phyloP scores from a whole-genome alignment of 768 basidiomycete genomes.

The Pleurotus citrinopileatus region DNA sequence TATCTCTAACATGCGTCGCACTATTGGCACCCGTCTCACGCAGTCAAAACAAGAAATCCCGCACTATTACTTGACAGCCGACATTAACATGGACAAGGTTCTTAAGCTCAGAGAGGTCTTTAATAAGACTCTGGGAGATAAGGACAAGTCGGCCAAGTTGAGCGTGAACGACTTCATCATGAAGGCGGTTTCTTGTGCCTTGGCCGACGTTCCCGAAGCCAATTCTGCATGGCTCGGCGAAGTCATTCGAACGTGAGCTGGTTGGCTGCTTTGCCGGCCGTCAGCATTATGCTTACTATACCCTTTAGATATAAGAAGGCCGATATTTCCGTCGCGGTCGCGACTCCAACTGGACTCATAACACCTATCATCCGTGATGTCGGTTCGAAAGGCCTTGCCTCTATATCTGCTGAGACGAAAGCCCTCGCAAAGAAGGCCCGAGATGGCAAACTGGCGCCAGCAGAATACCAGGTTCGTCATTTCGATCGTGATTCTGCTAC shows the following conservation, averaged over 20 bases:
- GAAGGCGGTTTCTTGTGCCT: conserved; percentile 89
- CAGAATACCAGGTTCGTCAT: conserved; percentile 85
- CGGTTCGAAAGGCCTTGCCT: conserved; percentile 87
- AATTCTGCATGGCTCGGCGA: conserved; percentile 99
- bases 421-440: conserved; percentile 91
- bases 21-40: conserved; percentile 84
- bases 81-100: conserved; percentile 96
- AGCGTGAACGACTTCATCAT: conserved; percentile 98
- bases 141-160: conserved; percentile 89
- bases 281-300: neutral
- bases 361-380: conserved; percentile 96
- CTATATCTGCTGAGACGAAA: conserved; percentile 92
- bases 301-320: conserved; percentile 83
- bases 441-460: conserved; percentile 91
- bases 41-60: conserved; percentile 96
- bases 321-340: conserved; percentile 96
- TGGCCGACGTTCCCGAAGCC: conserved; percentile 93
- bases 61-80: conserved; percentile 94
- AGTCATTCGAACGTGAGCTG: conserved; percentile 86
- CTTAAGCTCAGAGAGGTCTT: conserved; percentile 93
- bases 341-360: conserved; percentile 93
- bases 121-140: conserved; percentile 83
- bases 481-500: neutral
- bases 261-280: neutral
- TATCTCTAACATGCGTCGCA: conserved; percentile 90